Evolutionary conservation across 2,329 filamentous ascomycete genomes (phyloP), one percentile per base, ranked within the genome.

Genomic region (Corynespora cassiicola): DNA sequence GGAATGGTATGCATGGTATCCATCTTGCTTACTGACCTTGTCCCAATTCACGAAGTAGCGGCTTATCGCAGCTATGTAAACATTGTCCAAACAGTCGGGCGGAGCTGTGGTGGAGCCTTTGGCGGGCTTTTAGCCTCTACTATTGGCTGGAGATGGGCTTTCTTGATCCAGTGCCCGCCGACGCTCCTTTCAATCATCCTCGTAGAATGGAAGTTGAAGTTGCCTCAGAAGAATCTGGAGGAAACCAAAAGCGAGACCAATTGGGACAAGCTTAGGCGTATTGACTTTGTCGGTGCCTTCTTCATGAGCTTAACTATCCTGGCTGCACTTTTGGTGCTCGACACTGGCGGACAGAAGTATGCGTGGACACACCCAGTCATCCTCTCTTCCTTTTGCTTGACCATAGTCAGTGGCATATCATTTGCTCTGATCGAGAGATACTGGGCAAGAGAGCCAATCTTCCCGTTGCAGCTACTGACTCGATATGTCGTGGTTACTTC

Each of bases 241-340:
- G 25, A 28, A 14, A n/a, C 25, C 15, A 28, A 9, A 7, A 10
- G 12, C 25, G 25, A 28, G 7, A 28, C 12, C 15, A 14, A 14
- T 14, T n/a, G n/a, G n/a, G n/a, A n/a, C n/a, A n/a, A n/a, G n/a
- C n/a, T 61, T 83, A 10, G 63, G 66, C 70, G 79, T 2, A 72
- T 85, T 32, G 82, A 85, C 59, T 80, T 84, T 43, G 42, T 75
- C 0, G 82, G 82, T 1, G 74, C 79, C 0, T 43, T 69, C 2
- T 61, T 77, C 2, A 70, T 73, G 6, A 69, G 56, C 31, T 38
- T 47, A 0, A 63, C 70, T 0, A 74, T 78, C 7, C 50, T 72
- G 2, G 48, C 69, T 2, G 54, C 69, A 0, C 70, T 75, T 6
- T 57, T 73, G 2, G 63, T 73, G 0, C 52, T 79, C 3, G 75